A percentile compares a stretch with the other conserved stretches of the same genome.
These are phyloP conservation scores for Xylaria nigripes DNA, from an alignment of 495 filamentous ascomycete genomes.

Conservation along the genomic window DNA sequence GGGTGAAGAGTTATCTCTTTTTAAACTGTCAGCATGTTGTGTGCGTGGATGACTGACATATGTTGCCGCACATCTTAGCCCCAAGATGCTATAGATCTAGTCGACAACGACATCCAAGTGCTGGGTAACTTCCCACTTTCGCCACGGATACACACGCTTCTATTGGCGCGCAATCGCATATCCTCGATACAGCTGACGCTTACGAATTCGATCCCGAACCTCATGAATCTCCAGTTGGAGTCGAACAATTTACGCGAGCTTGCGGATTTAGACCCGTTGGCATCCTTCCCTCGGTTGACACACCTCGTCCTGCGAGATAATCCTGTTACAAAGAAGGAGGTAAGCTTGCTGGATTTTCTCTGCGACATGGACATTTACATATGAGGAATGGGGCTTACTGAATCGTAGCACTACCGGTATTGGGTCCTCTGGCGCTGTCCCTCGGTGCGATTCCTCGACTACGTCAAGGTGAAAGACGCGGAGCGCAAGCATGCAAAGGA, in stretches of 20 bases:
- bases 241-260: constrained; percentile 68
- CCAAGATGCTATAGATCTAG: constrained; percentile 94
- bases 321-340: constrained; percentile 86
- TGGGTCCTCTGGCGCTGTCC: constrained; percentile 87
- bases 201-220: constrained; percentile 63
- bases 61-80: constrained; percentile 30
- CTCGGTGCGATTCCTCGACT: constrained; percentile 84
- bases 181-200: constrained; percentile 67
- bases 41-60: neutral
- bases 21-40: too few relatives aligned
- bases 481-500: constrained; percentile 69
- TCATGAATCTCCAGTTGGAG: constrained; percentile 70
- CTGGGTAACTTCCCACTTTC: constrained; percentile 92
- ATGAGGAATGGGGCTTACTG: neutral
- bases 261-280: constrained; percentile 79
- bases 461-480: constrained; percentile 76
- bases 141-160: constrained; percentile 74
- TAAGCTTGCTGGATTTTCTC: constrained; percentile 30
- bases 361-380: constrained; percentile 53
- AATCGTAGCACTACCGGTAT: constrained; percentile 71
- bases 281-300: constrained; percentile 57
- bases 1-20: too few relatives aligned
- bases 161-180: constrained; percentile 85
- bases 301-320: constrained; percentile 81
- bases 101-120: constrained; percentile 89